A percentile compares a stretch with the other conserved stretches of the same genome.
Conservation (phyloP, 306 rosid species). For the Acmispon strigosus region DNA sequence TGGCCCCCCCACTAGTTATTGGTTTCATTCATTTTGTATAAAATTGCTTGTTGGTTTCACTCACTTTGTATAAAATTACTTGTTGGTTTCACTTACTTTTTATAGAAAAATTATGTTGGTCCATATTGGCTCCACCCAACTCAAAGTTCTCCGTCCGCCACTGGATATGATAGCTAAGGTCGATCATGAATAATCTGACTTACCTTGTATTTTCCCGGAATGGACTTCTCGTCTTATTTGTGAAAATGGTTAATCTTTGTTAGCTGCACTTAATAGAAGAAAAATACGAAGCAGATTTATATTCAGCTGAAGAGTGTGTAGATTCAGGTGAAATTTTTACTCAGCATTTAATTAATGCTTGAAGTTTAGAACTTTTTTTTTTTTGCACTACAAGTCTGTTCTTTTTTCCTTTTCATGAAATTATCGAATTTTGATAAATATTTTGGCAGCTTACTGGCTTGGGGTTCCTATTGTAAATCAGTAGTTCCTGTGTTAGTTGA, state of each 20-base stretch:
- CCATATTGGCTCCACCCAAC: too few relatives aligned
- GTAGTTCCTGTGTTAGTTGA: not conserved
- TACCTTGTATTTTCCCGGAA: conserved; percentile 3
- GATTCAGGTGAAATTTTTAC: too few relatives aligned
- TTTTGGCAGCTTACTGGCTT: not conserved
- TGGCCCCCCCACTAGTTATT: too few relatives aligned
- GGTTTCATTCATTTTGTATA: too few relatives aligned
- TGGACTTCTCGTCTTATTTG: not conserved
- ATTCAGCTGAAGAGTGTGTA: too few relatives aligned
- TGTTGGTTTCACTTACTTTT: too few relatives aligned
- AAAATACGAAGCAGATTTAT: not conserved
- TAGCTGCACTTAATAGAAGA: not conserved
- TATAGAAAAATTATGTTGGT: too few relatives aligned
- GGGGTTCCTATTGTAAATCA: not conserved
- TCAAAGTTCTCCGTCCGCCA: too few relatives aligned
- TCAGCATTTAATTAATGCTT: not conserved
- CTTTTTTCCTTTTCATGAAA: not conserved
- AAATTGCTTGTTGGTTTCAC: too few relatives aligned
- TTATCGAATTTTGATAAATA: not conserved
- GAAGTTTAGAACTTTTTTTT: not conserved
- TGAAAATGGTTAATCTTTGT: not conserved
- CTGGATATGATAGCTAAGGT: not conserved
- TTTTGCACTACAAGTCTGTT: not conserved
- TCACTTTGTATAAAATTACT: too few relatives aligned
- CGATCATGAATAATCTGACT: not conserved